phyloP scores from a whole-genome alignment of 2,329 filamentous ascomycete species.

The Talaromyces sp. region DNA sequence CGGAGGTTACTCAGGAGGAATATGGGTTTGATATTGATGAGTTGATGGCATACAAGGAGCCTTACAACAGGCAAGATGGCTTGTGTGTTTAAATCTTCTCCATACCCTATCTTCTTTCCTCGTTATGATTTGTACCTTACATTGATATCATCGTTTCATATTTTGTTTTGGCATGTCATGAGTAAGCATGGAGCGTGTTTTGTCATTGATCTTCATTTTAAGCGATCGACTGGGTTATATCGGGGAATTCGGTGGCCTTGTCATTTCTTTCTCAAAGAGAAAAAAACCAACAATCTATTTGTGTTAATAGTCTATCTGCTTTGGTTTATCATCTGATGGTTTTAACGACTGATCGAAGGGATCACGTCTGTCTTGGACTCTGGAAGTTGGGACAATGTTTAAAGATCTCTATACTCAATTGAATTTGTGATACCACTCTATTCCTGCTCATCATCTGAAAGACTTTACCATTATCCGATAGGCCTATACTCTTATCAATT shows the following conservation, averaged over 20 bases:
- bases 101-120: neutral
- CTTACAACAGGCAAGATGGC: slow-evolving; percentile 7
- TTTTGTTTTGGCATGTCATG: slow-evolving; percentile 1
- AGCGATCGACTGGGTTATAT: neutral
- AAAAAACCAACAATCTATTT: slow-evolving; percentile 1
- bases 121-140: neutral
- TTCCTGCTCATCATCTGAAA: neutral
- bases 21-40: slow-evolving; percentile 32
- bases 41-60: slow-evolving; percentile 18
- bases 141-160: neutral
- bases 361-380: slow-evolving; percentile 1
- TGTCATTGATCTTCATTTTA: neutral
- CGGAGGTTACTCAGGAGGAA: slow-evolving; percentile 30
- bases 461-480: neutral
- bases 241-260: neutral
- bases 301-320: neutral
- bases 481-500: neutral
- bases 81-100: neutral
- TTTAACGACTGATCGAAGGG: neutral
- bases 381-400: slow-evolving; percentile 6
- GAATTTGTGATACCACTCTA: slow-evolving; percentile 6
- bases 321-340: neutral
- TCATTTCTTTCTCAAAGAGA: neutral
- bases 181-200: slow-evolving; percentile 9
- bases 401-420: slow-evolving; percentile 2